Base-by-base conservation (phyloP, 2,329 filamentous ascomycete genomes). In the Trichoderma simmonsii region DNA sequence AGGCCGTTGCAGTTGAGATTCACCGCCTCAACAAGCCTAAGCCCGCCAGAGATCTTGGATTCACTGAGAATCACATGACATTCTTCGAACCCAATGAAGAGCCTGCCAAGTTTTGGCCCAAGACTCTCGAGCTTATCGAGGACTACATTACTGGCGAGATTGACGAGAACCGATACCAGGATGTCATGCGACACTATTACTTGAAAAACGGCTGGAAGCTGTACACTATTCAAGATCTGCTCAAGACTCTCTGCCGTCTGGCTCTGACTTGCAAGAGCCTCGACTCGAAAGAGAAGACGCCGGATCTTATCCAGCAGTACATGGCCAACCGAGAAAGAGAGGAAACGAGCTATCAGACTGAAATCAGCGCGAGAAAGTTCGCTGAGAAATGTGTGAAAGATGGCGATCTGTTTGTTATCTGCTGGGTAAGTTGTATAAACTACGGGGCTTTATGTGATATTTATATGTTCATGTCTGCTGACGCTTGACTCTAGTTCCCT, bases 321-420 rank as follows among this genome's bases (percentile, higher is more conserved):
- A 90, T 94, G 79, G 88, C 89, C 75, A 94, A 94, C 79, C 91
- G 95, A 5, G 89, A 92, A 67, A 91, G 90, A 79, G 92, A 95
- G 21, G 92, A 94, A 78, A 97, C 94, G 0, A 97, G 94, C 64
- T 95, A 94, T 77, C 91, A 96, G 81, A 91, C 92, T 34, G 95
- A 98, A 84, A 93, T 97, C 73, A 93, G 92, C 77, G 94, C 95
- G 73, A 90, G 95, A 73, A 97, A 97, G 82, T 93, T 94, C 79
- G 94, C 96, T 1, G 94, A 98, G 82, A 96, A 96, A 82, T 91
- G 94, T 78, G 90, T 96, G 75, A 97, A 97, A 84, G 95, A 98
- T 75, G 92, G 92, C 18, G 95, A 98, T 78, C 89, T 97, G 74
- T 98, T 97, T 81, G 90, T 94, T 64, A 91, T 98, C 75, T 91